Base-by-base conservation (phyloP, 75 land plant species). In the Cupressus sempervirens region DNA sequence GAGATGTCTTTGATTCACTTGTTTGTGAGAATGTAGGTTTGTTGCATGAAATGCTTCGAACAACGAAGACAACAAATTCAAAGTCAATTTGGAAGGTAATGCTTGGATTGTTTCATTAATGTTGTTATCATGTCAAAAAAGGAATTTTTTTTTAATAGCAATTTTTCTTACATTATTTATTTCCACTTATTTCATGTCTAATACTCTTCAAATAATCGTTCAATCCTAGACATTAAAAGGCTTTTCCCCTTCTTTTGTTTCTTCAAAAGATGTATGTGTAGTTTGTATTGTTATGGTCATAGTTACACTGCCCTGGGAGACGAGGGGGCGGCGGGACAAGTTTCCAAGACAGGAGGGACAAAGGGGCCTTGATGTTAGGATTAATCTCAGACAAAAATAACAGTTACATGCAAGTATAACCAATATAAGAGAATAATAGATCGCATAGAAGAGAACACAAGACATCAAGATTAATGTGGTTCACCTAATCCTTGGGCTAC, bases 41-140 rank as follows among this genome's bases (percentile, higher is more conserved):
- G 40, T 86, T 97, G 73, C 81, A 90, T 87, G 99, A 97, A 84
- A 97, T 97, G 99, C 96, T 97, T 72, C 90, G 93, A 56, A 90
- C 94, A 86, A 85, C 93, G 38, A 96, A 89, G 88, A 84, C 83
- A n/a, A 88, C 87, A 50, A 88, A 90, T 62, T 87, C 91, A 56
- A 91, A 90, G 83, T 84, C 93, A 65, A 87, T 84, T 4, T 95
- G 97, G 97, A 95, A 94, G 97, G 97, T 95, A 93, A 68, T 46
- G 56, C 83, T 56, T 81, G 5, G 29, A 81, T 41, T 7, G 1
- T 43, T 40, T 79, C 41, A 32, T 79, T 79, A 7, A 62, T 79
- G 12, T 79, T 43, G 10, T 79, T 79, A 43, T 79, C 41, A 41
- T 79, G 36, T 76, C 79, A 36, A 40, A 40, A 8, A 76, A 40